Base-by-base conservation (phyloP, 2,329 filamentous ascomycete species). In the Trichophyton simii region DNA sequence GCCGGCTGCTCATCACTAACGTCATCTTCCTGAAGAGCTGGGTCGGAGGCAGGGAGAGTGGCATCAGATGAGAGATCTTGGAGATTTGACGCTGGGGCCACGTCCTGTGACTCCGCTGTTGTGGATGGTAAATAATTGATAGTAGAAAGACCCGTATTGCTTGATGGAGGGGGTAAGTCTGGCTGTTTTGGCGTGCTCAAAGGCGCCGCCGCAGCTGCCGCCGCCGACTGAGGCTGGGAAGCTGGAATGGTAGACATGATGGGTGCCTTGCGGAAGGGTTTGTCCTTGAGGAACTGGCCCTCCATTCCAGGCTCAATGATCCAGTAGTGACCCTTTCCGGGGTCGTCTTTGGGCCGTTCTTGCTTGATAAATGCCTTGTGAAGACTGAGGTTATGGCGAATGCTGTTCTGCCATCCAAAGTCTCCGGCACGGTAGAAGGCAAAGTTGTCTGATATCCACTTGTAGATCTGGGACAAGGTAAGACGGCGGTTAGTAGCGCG, bases 241-340 rank as follows among this genome's bases (percentile, higher is more conserved):
- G 54, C 31, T 42, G 76, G 71, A 58, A 77, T 69, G 60, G 72
- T 76, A n/a, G 75, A 74, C 71, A 78, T 75, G 28, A 75, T 76
- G 38, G 74, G 71, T 22, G 59, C 64, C 61, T 75, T 75, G 50
- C 77, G 77, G 58, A 74, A 67, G 4, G 86, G 82, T 79, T 92
- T 96, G 71, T 95, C 88, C 75, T 92, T 94, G 74, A 95, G 82
- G 72, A 96, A 97, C 66, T 90, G 85, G 64, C 84, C 82, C 77
- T 97, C 94, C 77, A 89, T 89, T 18, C 92, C 92, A n/a, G 85
- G 81, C 69, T 91, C 86, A 69, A 99, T 96, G 50, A 86, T 84
- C 94, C 94, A 97, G 77, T 97, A 97, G 74, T 96, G 92, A 50
- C 94, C 94, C 76, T 97, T 97, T 68, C 94, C 94, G 2, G 92